These are phyloP conservation scores for Auricularia cornea DNA, from an alignment of 768 basidiomycete genomes.

Conservation along the genomic window DNA sequence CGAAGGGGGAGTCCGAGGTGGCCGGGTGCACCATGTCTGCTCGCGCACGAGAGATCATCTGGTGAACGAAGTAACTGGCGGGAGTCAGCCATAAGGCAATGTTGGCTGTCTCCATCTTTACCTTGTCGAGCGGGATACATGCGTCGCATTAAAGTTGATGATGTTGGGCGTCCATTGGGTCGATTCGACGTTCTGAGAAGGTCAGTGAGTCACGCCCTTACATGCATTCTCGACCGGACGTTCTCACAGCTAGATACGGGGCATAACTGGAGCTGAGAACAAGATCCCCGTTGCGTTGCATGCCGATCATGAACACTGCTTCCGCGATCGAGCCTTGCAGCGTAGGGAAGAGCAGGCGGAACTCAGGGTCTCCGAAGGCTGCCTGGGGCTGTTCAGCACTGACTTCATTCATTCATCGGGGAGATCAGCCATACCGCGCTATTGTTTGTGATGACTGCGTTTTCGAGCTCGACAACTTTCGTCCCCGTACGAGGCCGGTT, in stretches of 20 bases:
- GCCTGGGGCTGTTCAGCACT: too few relatives aligned
- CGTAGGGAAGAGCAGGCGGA: slow-evolving; percentile 5
- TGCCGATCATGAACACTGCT: slow-evolving; percentile 61
- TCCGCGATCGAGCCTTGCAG: slow-evolving; percentile 43
- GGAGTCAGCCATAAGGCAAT: not conserved
- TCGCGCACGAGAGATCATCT: not conserved
- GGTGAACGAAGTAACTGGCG: not conserved
- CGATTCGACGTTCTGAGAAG: not conserved
- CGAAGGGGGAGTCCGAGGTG: not conserved
- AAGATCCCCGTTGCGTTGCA: slow-evolving; percentile 53
- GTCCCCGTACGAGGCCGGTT: not conserved
- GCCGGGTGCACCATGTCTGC: not conserved
- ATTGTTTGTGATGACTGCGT: slow-evolving; percentile 52
- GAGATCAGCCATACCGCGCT: not conserved
- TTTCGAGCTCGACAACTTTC: not conserved
- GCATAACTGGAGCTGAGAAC: slow-evolving; percentile 59
- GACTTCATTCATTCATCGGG: too few relatives aligned
- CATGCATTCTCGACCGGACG: not conserved
- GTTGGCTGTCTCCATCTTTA: not conserved
- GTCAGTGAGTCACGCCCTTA: not conserved
- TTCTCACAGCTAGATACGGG: slow-evolving; percentile 37
- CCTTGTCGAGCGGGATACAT: not conserved
- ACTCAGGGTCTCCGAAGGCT: not conserved
- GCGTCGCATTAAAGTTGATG: not conserved
- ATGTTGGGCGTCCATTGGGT: not conserved